Percentiles rank a stretch among this genome's conserved stretches.
phyloP scores from a whole-genome alignment of 768 basidiomycete species.

The Suillus subaureus region DNA sequence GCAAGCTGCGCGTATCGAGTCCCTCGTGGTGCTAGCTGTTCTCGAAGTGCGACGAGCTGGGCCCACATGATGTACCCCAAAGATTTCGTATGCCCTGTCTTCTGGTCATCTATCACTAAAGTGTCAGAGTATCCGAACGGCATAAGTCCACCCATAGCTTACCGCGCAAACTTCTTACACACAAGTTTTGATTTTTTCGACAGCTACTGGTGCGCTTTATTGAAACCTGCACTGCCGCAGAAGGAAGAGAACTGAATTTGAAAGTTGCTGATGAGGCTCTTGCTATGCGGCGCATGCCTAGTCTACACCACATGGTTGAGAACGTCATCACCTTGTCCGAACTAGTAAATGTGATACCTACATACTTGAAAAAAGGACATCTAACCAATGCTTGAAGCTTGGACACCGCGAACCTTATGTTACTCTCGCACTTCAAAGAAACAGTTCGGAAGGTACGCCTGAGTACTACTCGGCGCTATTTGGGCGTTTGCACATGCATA shows the following conservation, averaged over 20 bases:
- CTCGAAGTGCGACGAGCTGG: not conserved
- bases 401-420: not conserved
- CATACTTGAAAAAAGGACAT: not conserved
- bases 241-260: not conserved
- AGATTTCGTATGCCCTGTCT: not conserved
- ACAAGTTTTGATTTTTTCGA: not conserved
- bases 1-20: slow-evolving; percentile 14
- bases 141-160: not conserved
- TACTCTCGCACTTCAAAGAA: not conserved
- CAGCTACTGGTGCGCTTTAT: not conserved
- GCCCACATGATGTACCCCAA: not conserved
- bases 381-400: not conserved
- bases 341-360: not conserved
- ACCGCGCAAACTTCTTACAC: not conserved
- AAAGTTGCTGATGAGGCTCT: not conserved
- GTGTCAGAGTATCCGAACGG: not conserved
- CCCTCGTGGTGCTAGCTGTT: not conserved
- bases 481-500: not conserved
- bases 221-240: no score
- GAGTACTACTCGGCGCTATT: not conserved
- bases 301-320: not conserved
- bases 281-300: not conserved
- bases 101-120: not conserved
- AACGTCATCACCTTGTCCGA: not conserved
- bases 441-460: not conserved